Evolutionary conservation across 2,329 filamentous ascomycete species (phyloP), one percentile per base, ranked within the genome.

Genomic region (Ophiostoma fasciatum): DNA sequence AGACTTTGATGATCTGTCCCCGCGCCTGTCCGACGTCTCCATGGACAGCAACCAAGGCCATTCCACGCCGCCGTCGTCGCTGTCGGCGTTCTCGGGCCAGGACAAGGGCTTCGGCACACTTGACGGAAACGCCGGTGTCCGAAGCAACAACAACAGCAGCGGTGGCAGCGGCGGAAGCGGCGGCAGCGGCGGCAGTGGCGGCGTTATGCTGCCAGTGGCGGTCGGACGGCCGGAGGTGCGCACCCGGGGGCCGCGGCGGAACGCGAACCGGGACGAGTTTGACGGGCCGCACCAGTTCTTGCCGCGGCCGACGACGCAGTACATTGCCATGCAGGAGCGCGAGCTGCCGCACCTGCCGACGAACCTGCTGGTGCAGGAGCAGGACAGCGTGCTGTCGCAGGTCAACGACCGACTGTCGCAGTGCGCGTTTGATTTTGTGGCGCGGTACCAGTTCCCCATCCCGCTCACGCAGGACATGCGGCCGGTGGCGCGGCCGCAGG

Each of bases 401-500:
- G 82, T 90, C 56, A 90, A 90, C 61, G 82, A 88, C 58, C 72
- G 82, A 42, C 65, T 92, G 31, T 85, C 82, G 18, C 79, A 81
- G 55, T 90, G 82, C 55, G 83, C 82, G 22, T 92, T 80, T 64
- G 82, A 92, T 59, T 92, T 92, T 57, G 78, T 92, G 49, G 83
- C 83, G 48, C 85, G 84, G 58, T 90, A 90, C 55, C 82, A 88
- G 57, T 92, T 92, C 53, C 83, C 83, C 11, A 85, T 92, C 47
- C 83, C 83, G 10, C 59, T 90, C 49, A 82, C 83, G 39, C 72
- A 80, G 55, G 81, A 88, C 54, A 85, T 85, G 71, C 71, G 82
- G 46, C 78, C 78, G 2, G 68, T 87, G 36, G 75, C 80, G 53
- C 63, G 75, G 31, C 74, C 82, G 22, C 74, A 77, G 49, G 82